phyloP scores from a whole-genome alignment of 1,284 basidiomycete species.

The Tremellales sp. region DNA sequence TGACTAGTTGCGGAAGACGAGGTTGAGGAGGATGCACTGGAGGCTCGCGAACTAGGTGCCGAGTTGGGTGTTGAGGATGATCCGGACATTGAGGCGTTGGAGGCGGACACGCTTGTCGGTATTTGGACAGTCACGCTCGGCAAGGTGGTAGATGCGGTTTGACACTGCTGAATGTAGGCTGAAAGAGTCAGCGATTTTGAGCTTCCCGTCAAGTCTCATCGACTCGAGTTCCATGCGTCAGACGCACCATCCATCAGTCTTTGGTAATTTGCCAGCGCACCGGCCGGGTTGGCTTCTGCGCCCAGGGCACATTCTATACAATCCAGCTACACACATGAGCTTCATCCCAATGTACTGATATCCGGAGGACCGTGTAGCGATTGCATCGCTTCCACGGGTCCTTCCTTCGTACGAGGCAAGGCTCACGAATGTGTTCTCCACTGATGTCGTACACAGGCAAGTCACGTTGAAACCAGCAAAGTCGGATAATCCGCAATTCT shows the following conservation, averaged over 20 bases:
- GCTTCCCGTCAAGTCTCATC: no score
- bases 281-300: not conserved
- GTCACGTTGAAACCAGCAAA: not conserved
- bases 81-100: not conserved
- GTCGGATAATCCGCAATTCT: not conserved
- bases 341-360: not conserved
- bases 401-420: not conserved
- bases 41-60: not conserved
- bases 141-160: not conserved
- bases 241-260: not conserved
- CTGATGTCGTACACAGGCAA: not conserved
- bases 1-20: not conserved
- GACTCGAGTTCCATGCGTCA: no score
- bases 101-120: not conserved
- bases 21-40: not conserved
- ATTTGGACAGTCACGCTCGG: not conserved
- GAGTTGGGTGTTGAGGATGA: not conserved
- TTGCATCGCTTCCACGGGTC: no score
- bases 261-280: not conserved
- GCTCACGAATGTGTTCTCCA: not conserved
- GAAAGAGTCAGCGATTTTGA: no score
- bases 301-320: not conserved
- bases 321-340: not conserved
- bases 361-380: no score
- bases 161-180: not conserved